Percentiles rank a stretch among this genome's conserved stretches.
These are phyloP conservation scores for Penicillium sp. DNA, from an alignment of 2,329 filamentous ascomycete genomes.

Conservation along the genomic window DNA sequence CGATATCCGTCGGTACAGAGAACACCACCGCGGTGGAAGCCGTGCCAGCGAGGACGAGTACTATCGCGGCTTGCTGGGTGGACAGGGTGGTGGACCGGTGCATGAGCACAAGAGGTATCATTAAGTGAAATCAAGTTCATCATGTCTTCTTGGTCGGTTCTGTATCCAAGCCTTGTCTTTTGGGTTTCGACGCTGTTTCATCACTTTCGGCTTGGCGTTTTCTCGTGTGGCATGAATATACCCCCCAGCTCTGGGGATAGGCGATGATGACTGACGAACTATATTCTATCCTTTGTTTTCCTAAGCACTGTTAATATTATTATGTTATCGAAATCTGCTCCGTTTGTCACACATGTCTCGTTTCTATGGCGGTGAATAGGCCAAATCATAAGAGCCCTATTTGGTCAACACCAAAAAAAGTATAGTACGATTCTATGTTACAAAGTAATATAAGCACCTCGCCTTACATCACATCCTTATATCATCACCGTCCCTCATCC, in stretches of 20 bases:
- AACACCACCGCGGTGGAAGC: conserved; percentile 30
- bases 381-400: too few relatives aligned
- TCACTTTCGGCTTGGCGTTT: conserved; percentile 21
- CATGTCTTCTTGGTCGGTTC: neutral
- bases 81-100: conserved; percentile 34
- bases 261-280: conserved; percentile 21
- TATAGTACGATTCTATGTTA: too few relatives aligned
- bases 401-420: too few relatives aligned
- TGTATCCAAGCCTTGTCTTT: neutral
- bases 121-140: conserved; percentile 20
- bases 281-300: neutral
- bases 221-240: conserved; percentile 26
- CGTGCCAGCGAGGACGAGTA: conserved; percentile 45
- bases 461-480: neutral
- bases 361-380: too few relatives aligned
- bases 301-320: neutral
- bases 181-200: neutral
- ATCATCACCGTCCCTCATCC: neutral
- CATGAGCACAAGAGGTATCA: conserved; percentile 37
- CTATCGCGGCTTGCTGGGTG: conserved; percentile 41
- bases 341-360: neutral
- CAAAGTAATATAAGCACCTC: neutral
- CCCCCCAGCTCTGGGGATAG: conserved; percentile 20
- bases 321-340: neutral
- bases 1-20: conserved; percentile 34